Base-by-base conservation (phyloP, 2,329 filamentous ascomycete species). In the Colletotrichum aenigma region DNA sequence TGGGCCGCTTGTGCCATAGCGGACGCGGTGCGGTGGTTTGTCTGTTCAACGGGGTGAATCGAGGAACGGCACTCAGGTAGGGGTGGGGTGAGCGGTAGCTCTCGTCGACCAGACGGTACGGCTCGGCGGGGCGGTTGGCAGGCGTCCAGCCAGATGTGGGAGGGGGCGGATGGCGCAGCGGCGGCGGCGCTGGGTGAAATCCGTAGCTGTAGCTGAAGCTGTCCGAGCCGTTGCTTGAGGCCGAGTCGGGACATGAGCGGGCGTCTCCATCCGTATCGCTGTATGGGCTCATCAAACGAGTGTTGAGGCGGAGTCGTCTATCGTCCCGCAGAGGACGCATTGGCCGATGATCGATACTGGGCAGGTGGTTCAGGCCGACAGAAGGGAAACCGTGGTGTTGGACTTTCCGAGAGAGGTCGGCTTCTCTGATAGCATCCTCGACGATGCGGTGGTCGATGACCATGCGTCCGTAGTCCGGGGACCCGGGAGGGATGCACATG, bases 381-480 rank as follows among this genome's bases (percentile, higher is more conserved):
- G 76, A 67, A 12, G 66, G 66, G 36, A 62, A 75, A 12, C 76
- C 76, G 56, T 81, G 82, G 56, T 78, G 80, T 75, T 84, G 82
- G 66, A 84, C 70, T 15, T 81, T 79, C 34, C 87, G 86, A 66
- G 85, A 87, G 64, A 82, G 80, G 32, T 87, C 84, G 28, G 90
- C 88, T 75, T 92, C 88, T 4, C 81, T 80, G 0, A 89, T 89
- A 4, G 92, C 90, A 16, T 87, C 83, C 26, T 82, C 80, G 21
- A 94, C 88, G 58, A 93, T 88, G 1, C 84, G 81, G 4, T 86
- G 86, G 71, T 91, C 88, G 79, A 96, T 95, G 26, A 89, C 84
- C 93, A 95, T 94, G 62, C 89, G 89, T 13, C 89, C 90, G 82
- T 92, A 95, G 16, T 89, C 88, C n/a, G 90, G 86, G 43, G 93